Evolutionary conservation across 768 basidiomycete genomes (phyloP), one percentile per base, ranked within the genome.

Genomic region (Candolleomyces eurysporus): DNA sequence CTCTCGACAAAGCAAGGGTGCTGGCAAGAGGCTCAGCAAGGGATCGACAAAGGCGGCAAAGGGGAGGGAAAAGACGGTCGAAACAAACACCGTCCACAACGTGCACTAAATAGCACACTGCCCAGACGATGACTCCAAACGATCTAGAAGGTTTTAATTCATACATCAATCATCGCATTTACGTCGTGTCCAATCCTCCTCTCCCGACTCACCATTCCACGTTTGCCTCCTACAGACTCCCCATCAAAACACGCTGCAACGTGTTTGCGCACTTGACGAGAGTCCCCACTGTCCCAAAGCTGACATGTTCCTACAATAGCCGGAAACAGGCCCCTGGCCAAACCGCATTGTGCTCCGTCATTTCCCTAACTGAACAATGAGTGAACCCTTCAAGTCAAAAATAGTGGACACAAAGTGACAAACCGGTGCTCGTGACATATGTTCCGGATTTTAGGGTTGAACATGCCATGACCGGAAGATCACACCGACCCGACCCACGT

Each of bases 81-180:
- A 54, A 17, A 54, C 52, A 39, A 39, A 54, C 52, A 8, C 52
- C 14, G 52, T 31, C 17, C 32, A 54, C 30, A 31, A 31, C 52
- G 32, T 39, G 52, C 26, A 54, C 52, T 39, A 36, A 32, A 54
- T 54, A 54, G 17, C 30, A 17, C 21, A 30, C 51, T 54, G 52
- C 31, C 14, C 13, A 31, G 32, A 17, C 6, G 21, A 39, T 54
- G 17, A 21, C 45, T 17, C 45, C 52, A 31, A 53, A 54, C 52
- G 32, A 39, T 32, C 52, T 31, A 54, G 49, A 51, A 51, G 52
- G 52, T 39, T 26, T 54, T 54, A 22, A 54, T 54, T 54, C 31
- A 54, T 54, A 17, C 16, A 54, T 54, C 52, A 51, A 54, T 39
- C 52, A 54, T 54, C 52, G 52, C 52, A 32, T 54, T 54, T 54